phyloP scores from a whole-genome alignment of 1,139 yeast species.

The Lodderomyces jiufengensis region DNA sequence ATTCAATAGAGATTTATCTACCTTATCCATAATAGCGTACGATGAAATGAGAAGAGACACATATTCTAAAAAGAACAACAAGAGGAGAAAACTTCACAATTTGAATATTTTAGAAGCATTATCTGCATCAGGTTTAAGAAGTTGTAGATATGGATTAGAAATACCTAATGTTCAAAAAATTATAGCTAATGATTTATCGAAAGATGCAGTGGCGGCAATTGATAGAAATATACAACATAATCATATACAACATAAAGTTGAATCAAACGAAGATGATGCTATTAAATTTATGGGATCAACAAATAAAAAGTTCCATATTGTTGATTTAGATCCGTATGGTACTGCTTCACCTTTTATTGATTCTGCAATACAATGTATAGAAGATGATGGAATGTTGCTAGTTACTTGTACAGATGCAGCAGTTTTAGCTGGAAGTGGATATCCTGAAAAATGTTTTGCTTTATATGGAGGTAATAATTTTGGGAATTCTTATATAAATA shows the following conservation, averaged over 20 bases:
- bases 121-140: constrained; percentile 92
- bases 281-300: constrained; percentile 61
- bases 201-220: constrained; percentile 84
- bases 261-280: constrained; percentile 82
- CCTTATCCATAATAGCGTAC: constrained; percentile 85
- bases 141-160: constrained; percentile 89
- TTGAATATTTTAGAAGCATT: constrained; percentile 79
- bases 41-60: constrained; percentile 45
- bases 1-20: constrained; percentile 88
- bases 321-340: constrained; percentile 96
- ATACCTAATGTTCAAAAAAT: constrained; percentile 68
- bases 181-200: constrained; percentile 84
- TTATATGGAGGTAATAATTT: constrained; percentile 71
- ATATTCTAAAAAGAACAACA: constrained; percentile 13
- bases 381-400: constrained; percentile 77
- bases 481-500: constrained; percentile 73
- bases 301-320: constrained; percentile 62
- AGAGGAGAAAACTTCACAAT: constrained; percentile 21
- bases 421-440: constrained; percentile 91
- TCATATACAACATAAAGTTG: constrained; percentile 48
- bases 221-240: constrained; percentile 68
- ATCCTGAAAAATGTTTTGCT: constrained; percentile 95
- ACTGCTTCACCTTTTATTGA: constrained; percentile 95
- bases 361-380: constrained; percentile 76
- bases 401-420: constrained; percentile 97